Evolutionary conservation across 169 alveolate genomes (phyloP).

Genomic region (Ichthyophthirius multifiliis): DNA sequence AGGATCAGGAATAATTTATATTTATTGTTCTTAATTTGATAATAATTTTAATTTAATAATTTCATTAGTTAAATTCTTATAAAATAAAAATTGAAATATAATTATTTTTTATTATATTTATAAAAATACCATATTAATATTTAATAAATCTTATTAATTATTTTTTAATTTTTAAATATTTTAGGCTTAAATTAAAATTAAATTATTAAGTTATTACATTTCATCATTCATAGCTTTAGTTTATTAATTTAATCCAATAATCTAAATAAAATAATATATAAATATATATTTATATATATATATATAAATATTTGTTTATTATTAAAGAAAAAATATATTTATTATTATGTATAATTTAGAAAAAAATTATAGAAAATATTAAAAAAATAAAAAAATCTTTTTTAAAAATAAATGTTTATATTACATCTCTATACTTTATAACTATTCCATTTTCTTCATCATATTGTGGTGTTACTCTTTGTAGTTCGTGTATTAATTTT

Average conservation of each 20-base stretch:
- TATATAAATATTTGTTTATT: background rate
- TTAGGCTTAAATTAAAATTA: background rate
- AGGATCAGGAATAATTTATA: background rate
- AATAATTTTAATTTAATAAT: background rate
- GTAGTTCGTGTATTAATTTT: background rate
- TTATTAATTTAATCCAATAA: background rate
- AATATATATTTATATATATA: background rate
- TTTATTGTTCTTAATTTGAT: background rate
- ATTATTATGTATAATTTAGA: background rate
- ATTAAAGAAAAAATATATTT: background rate
- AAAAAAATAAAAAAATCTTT: too few species aligned
- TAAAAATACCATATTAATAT: background rate
- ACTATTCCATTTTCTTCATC: background rate
- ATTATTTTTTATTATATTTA: background rate
- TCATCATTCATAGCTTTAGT: background rate
- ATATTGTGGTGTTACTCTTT: background rate
- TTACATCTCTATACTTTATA: conserved; percentile 4
- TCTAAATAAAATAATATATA: background rate
- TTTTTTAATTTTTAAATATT: background rate
- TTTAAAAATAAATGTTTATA: background rate
- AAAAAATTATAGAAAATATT: background rate
- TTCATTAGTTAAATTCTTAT: background rate
- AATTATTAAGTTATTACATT: background rate
- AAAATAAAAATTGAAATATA: background rate
- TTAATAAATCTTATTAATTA: background rate